Base-by-base conservation (phyloP, 331 rosid genomes). In the Rosa hybrid region DNA sequence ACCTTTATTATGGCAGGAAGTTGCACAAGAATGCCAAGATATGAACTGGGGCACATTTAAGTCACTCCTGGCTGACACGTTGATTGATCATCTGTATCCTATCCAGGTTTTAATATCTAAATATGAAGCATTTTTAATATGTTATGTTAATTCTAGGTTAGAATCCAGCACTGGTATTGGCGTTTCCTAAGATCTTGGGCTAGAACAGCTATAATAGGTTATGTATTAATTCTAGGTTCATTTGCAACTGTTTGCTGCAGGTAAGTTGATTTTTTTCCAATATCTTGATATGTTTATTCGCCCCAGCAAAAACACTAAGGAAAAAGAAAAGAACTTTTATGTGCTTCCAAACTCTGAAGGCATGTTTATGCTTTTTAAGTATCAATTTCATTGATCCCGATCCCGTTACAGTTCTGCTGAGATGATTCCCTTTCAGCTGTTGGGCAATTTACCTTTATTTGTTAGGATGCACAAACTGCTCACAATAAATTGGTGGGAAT, bases 1-100 rank as follows among this genome's bases (percentile, higher is more conserved):
- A 46, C 49, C 59, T 34, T 75, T 83, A 80, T 82, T 56, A 45
- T 59, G 80, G 25, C 96, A 95, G 98, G 98, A 93, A 86, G 91
- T 93, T 78, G 84, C 65, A 59, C 84, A 76, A 80, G 99, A 93
- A 83, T 93, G 98, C 81, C 86, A 82, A 81, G 89, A 83, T 78
- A 90, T 93, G 99, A 95, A 81, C 85, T 93, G 99, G 99, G 99
- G 99, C 74, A 60, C 91, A 23, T 95, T 95, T 88, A 95, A 95
- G 79, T 18, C 77, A 79, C 89, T 91, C 68, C 82, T 95, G 68
- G 77, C 93, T 30, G 97, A 95, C 69, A 89, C 91, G 49, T 78
- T 95, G 92, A 86, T 93, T 80, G 93, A 90, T 79, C 98, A 95
- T 81, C 87, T 95, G 77, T 87, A 88, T 75, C 99, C 98, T 49